Base-by-base conservation (phyloP, 2,329 filamentous ascomycete genomes). In the Curvularia sp. region DNA sequence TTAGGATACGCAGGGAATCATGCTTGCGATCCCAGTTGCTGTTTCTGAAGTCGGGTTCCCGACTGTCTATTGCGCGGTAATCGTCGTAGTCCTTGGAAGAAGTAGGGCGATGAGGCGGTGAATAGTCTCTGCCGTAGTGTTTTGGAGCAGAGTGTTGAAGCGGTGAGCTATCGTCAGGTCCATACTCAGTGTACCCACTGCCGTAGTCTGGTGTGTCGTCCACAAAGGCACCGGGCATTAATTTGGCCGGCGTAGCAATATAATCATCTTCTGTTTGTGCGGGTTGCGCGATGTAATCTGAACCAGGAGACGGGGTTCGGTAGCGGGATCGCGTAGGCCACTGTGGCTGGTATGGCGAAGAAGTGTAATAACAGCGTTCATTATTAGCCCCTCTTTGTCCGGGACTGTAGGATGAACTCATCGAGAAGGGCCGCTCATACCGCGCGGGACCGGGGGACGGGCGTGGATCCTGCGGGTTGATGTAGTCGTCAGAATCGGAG, bases 401-500 rank as follows among this genome's bases (percentile, higher is more conserved):
- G 18, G 51, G 15, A 12, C 38, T 57, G 53, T 62, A 48, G 12
- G 53, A 42, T 27, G 53, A 49, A 47, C n/a, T 43, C 43, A 53
- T 50, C 41, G 15, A n/a, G 30, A 42, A 32, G 27, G 19, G 32
- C 21, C 42, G 18, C 25, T 18, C 39, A 51, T 54, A 25, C 32
- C 43, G 34, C 12, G 27, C 45, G 10, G 39, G 32, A 21, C 36
- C 39, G 34, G 27, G 27, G n/a, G 42, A 15, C 42, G 42, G 41
- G 13, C 30, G 28, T 3, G 39, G 36, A 19, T 39, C 19, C 9
- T 49, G 50, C 8, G 41, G 34, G 39, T 36, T 52, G 52, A 42
- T 48, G 43, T 59, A 57, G 47, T 61, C 55, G 46, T 56, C 58
- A 10, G 49, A 52, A 47, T 41, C 28, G 13, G 53, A 49, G 18